These are phyloP conservation scores for Marsdenia floribunda DNA, from an alignment of 257 asterid genomes.

Conservation along the genomic window DNA sequence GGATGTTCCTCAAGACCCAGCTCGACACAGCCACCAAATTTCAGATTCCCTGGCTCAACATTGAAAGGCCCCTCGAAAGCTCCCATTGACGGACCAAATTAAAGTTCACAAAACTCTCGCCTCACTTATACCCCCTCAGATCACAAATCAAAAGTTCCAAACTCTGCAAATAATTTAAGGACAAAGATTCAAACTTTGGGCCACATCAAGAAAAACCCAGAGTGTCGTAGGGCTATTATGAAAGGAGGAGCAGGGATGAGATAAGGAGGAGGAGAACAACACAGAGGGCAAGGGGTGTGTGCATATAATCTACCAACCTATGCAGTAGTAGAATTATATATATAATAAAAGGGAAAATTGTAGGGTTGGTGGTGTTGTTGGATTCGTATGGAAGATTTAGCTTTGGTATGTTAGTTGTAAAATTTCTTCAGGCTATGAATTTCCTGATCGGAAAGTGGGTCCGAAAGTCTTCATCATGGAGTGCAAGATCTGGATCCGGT, in stretches of 20 bases:
- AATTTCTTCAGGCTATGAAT: not conserved
- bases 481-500: not conserved
- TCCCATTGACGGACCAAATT: slow-evolving; percentile 54
- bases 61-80: slow-evolving; percentile 68
- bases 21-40: slow-evolving; percentile 41
- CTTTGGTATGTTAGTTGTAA: not conserved
- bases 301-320: slow-evolving; percentile 17
- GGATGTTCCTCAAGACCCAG: slow-evolving; percentile 46
- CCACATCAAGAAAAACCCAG: slow-evolving; percentile 16
- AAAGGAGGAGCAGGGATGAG: slow-evolving; percentile 11
- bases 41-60: slow-evolving; percentile 51
- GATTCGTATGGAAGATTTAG: slow-evolving; percentile 38
- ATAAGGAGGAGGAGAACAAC: slow-evolving; percentile 3
- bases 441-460: slow-evolving; percentile 5
- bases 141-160: slow-evolving; percentile 16
- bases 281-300: slow-evolving; percentile 32
- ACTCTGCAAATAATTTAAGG: slow-evolving; percentile 7
- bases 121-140: slow-evolving; percentile 19
- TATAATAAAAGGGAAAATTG: not conserved
- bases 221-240: slow-evolving; percentile 22
- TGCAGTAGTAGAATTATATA: not conserved
- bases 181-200: slow-evolving; percentile 30
- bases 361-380: slow-evolving; percentile 42
- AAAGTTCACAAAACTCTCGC: slow-evolving; percentile 15
- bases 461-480: not conserved